Base-by-base conservation (phyloP, 1,284 basidiomycete species). In the Cryptococcus sp. region DNA sequence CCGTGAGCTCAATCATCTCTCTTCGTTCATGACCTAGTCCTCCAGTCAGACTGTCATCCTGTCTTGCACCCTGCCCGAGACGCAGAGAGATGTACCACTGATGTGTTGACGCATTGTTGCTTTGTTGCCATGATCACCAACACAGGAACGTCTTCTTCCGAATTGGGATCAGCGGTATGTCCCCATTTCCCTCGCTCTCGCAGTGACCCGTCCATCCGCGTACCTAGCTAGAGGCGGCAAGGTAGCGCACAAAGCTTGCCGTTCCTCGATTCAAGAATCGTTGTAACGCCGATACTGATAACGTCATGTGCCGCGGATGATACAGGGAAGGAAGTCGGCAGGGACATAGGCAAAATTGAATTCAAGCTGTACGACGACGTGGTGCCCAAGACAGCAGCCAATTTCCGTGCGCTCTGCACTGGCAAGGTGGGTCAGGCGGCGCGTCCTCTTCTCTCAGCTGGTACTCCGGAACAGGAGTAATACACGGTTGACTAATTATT, bases 361-460 rank as follows among this genome's bases (percentile, higher is more conserved):
- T 77, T 80, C 75, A 79, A 80, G 75, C 73, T 81, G 50, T 79
- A 75, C 64, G 80, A 79, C 48, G 69, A 72, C 26, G 60, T 70
- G 25, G 64, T 52, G 2, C 72, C 72, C 29, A 74, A 74, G 67
- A 74, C 72, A 8, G 58, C 67, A 13, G 69, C 68, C 52, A 87
- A 87, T 80, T 87, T 87, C 81, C 81, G 84, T 57, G 83, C 83
- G 20, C 80, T 88, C 53, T 76, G 82, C 44, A 84, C 84, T 43
- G 70, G 72, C 50, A 83, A 86, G 67, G 68, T 68, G 37, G 46
- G 67, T 59, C n/a, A 16, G 15, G 6, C 11, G 15, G n/a, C 41
- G 41, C 4, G 11, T 2, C 13, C 11, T 44, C 4, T 34, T 15
- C n/a, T n/a, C n/a, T n/a, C n/a, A n/a, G n/a, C 10, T 20, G 11